A percentile compares a stretch with the other conserved stretches of the same genome.
Evolutionary conservation across 2,329 filamentous ascomycete genomes (phyloP).

Genomic region (Piedraia hortae): DNA sequence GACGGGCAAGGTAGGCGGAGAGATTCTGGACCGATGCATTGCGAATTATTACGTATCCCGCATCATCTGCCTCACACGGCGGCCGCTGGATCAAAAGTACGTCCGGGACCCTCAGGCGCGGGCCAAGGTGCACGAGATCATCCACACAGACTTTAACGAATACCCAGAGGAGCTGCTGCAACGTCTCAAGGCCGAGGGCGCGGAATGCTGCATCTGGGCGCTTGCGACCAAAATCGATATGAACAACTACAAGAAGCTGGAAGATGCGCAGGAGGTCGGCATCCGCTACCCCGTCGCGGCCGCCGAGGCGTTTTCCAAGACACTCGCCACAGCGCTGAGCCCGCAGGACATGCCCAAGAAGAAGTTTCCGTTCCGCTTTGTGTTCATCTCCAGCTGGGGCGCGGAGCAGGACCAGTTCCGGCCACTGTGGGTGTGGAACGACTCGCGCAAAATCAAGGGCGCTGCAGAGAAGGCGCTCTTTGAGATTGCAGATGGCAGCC

Average conservation of each 20-base stretch:
- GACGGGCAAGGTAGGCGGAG: conserved; percentile 29
- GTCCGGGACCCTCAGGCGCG: conserved; percentile 5
- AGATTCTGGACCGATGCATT: conserved; percentile 26
- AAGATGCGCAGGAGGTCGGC: conserved; percentile 10
- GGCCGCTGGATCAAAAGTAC: conserved; percentile 7
- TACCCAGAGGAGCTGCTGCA: conserved; percentile 21
- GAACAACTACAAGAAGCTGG: conserved; percentile 7
- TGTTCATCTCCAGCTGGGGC: conserved; percentile 16
- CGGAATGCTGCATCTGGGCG: conserved; percentile 21
- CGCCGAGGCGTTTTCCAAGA: conserved; percentile 10
- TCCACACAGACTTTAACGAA: conserved; percentile 23
- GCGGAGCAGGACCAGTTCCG: conserved; percentile 16
- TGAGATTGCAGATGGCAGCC: conserved; percentile 8
- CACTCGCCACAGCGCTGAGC: conserved; percentile 7
- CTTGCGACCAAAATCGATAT: conserved; percentile 9
- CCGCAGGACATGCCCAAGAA: conserved; percentile 7
- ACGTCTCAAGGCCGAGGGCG: conserved; percentile 14
- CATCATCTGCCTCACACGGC: conserved; percentile 12
- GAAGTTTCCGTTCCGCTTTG: conserved; percentile 16
- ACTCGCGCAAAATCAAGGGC: conserved; percentile 13
- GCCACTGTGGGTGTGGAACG: conserved; percentile 13
- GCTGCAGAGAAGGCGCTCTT: conserved; percentile 14
- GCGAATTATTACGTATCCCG: conserved; percentile 21
- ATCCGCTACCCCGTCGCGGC: conserved; percentile 10
- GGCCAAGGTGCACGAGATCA: conserved; percentile 12